Conservation (phyloP, 2,329 filamentous ascomycete species). For the Stagonosporopsis cucurbitacearum region DNA sequence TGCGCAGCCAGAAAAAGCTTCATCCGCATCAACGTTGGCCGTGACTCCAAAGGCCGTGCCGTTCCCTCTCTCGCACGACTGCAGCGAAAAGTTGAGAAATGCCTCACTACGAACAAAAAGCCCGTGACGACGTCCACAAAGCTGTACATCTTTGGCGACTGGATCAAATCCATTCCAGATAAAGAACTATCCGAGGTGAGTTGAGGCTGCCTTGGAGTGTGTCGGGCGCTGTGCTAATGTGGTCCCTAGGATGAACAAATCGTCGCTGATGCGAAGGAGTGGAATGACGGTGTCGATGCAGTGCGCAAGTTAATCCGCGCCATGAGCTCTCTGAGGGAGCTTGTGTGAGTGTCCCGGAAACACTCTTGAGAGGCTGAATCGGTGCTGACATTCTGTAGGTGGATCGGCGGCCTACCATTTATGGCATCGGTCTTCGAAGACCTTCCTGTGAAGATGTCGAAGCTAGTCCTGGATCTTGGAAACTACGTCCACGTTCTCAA, state of each 20-base stretch:
- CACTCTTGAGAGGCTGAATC: background rate
- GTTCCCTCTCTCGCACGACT: conserved; percentile 24
- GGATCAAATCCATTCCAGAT: conserved; percentile 12
- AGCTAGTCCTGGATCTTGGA: conserved; percentile 39
- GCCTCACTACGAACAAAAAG: conserved; percentile 8
- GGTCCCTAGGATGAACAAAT: conserved; percentile 2
- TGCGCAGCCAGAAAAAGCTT: conserved; percentile 8
- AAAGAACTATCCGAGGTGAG: background rate
- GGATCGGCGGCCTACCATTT: conserved; percentile 39
- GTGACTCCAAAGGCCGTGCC: conserved; percentile 10
- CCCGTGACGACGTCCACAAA: conserved; percentile 19
- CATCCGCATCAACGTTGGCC: conserved; percentile 29
- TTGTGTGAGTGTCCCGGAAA: conserved; percentile 32
- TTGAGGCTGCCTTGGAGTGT: background rate
- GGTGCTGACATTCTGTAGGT: conserved; percentile 24
- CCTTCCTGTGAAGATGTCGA: conserved; percentile 31
- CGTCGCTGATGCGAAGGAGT: conserved; percentile 20
- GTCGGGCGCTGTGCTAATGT: background rate
- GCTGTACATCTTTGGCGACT: conserved; percentile 38
- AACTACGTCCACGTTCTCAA: conserved; percentile 28
- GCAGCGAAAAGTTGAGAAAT: conserved; percentile 8
- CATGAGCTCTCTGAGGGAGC: conserved; percentile 33
- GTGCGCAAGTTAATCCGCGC: conserved; percentile 29
- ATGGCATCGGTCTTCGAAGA: conserved; percentile 28
- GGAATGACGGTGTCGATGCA: conserved; percentile 22